Conservation (phyloP, 805 yeast species). For the Kodamaea neixiangensis region DNA sequence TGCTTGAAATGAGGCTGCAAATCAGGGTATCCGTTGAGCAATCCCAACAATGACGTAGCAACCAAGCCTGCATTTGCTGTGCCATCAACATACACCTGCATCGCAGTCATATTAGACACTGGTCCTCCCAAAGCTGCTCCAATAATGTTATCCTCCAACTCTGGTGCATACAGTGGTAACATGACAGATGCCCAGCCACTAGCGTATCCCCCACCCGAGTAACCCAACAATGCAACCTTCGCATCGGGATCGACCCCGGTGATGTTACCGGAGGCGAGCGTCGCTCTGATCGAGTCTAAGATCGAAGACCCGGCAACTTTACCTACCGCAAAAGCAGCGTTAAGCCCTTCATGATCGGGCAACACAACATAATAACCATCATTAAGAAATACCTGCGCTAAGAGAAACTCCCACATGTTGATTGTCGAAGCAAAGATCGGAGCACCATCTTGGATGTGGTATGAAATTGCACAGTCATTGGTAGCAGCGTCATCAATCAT, state of each 20-base stretch:
- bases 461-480: slow-evolving; percentile 23
- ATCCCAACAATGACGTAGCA: slow-evolving; percentile 32
- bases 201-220: slow-evolving; percentile 41
- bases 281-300: slow-evolving; percentile 34
- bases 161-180: slow-evolving; percentile 40
- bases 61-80: slow-evolving; percentile 30
- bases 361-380: slow-evolving; percentile 36
- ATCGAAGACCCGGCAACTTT: slow-evolving; percentile 30
- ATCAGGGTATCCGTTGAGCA: slow-evolving; percentile 33
- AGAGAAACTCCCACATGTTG: slow-evolving; percentile 17
- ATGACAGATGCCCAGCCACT: slow-evolving; percentile 39
- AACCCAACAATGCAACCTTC: slow-evolving; percentile 32
- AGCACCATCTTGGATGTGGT: slow-evolving; percentile 18
- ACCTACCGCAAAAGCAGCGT: slow-evolving; percentile 33
- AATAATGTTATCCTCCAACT: slow-evolving; percentile 21
- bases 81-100: slow-evolving; percentile 26
- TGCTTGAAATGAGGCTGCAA: slow-evolving; percentile 7
- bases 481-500: slow-evolving; percentile 22
- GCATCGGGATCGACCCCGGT: slow-evolving; percentile 26
- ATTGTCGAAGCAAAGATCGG: slow-evolving; percentile 13
- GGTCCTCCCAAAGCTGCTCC: slow-evolving; percentile 41
- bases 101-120: slow-evolving; percentile 35
- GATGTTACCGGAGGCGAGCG: slow-evolving; percentile 18
- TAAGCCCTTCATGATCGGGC: slow-evolving; percentile 39
- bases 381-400: slow-evolving; percentile 15